Evolutionary conservation across 2,329 filamentous ascomycete genomes (phyloP), one percentile per base, ranked within the genome.

Genomic region (Coniella vitis): DNA sequence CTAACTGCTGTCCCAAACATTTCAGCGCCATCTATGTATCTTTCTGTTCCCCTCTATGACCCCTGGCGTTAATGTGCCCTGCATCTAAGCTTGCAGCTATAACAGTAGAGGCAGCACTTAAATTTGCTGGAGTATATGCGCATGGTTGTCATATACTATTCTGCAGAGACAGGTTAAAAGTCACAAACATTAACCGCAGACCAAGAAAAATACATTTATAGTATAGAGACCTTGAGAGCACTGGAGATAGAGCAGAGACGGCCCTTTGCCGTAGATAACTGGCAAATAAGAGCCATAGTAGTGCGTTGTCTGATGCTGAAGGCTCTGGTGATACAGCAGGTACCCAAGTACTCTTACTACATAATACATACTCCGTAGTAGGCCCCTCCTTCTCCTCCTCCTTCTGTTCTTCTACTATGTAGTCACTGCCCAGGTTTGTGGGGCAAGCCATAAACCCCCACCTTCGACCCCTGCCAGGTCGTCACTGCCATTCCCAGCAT

Each of bases 51-150:
- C 7, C 14, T 40, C n/a, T 16, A 17, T 29, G 42, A 38, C 34
- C 34, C 43, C 37, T 20, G 42, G 13, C 29, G 21, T 19, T 19
- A 25, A 34, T 16, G n/a, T 39, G 16, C n/a, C 21, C 32, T 46
- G 44, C 44, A 46, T 46, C 32, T 39, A 38, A 17, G 38, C 44
- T 39, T 46, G 44, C 44, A 46, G 44, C 44, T 46, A 13, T 25
- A 35, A 31, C 36, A 9, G 17, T 17, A 34, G 13, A 14, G 29
- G 22, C n/a, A n/a, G 13, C n/a, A n/a, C 8, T n/a, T 45, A 4
- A 35, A 45, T 38, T 45, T 31, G 32, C 31, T 22, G 35, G n/a
- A 16, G 17, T 21, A 21, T 14, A 35, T 43, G 17, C 12, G 16
- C 32, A 14, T 34, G 17, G 16, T 16, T 19, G 29, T 3, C n/a